Percentiles rank a stretch among this genome's conserved stretches.
These are phyloP conservation scores for Tricholoma sp. DNA, from an alignment of 768 basidiomycete species.

Conservation along the genomic window DNA sequence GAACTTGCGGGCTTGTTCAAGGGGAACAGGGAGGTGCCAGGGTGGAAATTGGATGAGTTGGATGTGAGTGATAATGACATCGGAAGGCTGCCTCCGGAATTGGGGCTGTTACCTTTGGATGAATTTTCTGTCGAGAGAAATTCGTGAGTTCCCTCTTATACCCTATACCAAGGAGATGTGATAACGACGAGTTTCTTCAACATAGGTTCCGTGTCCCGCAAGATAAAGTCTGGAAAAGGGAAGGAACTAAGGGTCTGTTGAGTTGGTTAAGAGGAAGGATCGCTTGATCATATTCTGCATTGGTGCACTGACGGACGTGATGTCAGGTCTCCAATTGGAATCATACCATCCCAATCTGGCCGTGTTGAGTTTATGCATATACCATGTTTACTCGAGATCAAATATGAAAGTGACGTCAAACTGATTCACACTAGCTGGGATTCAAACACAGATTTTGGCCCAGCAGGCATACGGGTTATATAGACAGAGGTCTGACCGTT, in stretches of 20 bases:
- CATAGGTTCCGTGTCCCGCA: slow-evolving; percentile 78
- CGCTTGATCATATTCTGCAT: slow-evolving; percentile 33
- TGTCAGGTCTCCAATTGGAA: not conserved
- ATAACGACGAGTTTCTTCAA: not conserved
- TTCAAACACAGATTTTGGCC: too few relatives aligned
- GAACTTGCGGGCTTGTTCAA: slow-evolving; percentile 60
- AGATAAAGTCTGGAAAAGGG: slow-evolving; percentile 79
- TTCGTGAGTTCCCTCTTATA: slow-evolving; percentile 43
- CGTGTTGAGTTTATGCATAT: not conserved
- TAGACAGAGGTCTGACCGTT: too few relatives aligned
- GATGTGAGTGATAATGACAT: slow-evolving; percentile 83
- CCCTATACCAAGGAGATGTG: not conserved
- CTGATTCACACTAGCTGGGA: too few relatives aligned
- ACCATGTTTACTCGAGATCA: not conserved
- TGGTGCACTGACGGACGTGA: not conserved
- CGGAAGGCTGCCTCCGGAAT: slow-evolving; percentile 56
- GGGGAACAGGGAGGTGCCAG: slow-evolving; percentile 53
- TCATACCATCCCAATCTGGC: not conserved
- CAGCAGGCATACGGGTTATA: too few relatives aligned
- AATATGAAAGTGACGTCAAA: too few relatives aligned
- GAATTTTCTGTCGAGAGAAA: slow-evolving; percentile 85
- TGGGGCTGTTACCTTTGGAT: slow-evolving; percentile 74
- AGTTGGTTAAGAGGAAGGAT: slow-evolving; percentile 75
- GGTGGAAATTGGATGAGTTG: slow-evolving; percentile 77
- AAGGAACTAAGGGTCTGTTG: slow-evolving; percentile 77